phyloP scores from a whole-genome alignment of 139 green algal species.

The Volvox reticuliferus region DNA sequence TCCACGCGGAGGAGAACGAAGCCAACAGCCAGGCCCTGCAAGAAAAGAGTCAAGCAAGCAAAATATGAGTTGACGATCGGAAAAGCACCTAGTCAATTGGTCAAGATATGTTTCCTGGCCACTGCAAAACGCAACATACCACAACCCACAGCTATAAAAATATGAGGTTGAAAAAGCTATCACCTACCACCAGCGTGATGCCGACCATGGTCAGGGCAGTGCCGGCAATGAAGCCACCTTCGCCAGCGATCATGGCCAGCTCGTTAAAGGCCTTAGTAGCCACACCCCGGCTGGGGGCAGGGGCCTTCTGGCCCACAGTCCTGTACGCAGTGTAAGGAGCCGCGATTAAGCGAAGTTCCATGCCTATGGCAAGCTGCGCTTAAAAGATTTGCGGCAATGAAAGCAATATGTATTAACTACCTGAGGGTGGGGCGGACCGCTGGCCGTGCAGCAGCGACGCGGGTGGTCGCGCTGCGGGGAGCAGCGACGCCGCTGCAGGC shows the following conservation, averaged over 20 bases:
- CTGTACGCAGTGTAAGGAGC: slow-evolving; percentile 16
- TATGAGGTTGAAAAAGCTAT: neutral
- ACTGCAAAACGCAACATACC: no score
- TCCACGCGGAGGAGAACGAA: slow-evolving; percentile 95
- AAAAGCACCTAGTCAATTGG: neutral
- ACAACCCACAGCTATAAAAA: neutral
- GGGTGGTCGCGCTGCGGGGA: slow-evolving; percentile 31
- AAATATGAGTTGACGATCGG: neutral
- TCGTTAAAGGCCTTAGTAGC: slow-evolving; percentile 60
- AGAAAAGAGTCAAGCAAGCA: slow-evolving; percentile 16
- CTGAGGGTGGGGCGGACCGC: slow-evolving; percentile 43
- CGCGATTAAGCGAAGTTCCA: neutral
- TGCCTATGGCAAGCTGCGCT: neutral
- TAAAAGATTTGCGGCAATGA: neutral
- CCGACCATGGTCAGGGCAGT: slow-evolving; percentile 84
- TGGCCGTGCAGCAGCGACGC: slow-evolving; percentile 38
- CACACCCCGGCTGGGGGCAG: slow-evolving; percentile 38
- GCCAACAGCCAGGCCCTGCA: slow-evolving; percentile 93
- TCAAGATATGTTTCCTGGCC: neutral
- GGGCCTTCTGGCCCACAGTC: slow-evolving; percentile 37
- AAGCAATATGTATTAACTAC: slow-evolving; percentile 13
- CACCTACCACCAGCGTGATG: slow-evolving; percentile 90
- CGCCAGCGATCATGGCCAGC: slow-evolving; percentile 85
- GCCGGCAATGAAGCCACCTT: slow-evolving; percentile 85
- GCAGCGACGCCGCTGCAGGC: slow-evolving; percentile 40